Evolutionary conservation across 257 asterid genomes (phyloP).

Genomic region (Capsicum rhomboideum): DNA sequence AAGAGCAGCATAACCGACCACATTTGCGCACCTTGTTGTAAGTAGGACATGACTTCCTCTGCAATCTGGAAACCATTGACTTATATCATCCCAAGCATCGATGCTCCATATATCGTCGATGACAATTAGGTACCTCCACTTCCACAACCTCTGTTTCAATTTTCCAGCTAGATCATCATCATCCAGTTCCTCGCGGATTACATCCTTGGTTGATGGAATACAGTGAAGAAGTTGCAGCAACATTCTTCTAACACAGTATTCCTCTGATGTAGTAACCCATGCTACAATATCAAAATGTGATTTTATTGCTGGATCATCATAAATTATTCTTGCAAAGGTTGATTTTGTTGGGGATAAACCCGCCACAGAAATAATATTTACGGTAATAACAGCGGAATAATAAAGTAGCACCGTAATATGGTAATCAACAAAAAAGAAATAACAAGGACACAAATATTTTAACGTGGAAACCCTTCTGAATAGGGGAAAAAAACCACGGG

Average conservation of each 20-base stretch:
- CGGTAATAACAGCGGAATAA: too few relatives aligned
- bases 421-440: too few relatives aligned
- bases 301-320: background rate
- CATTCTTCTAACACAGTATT: background rate
- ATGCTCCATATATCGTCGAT: slow-evolving; percentile 9
- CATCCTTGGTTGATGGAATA: background rate
- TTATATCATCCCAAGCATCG: background rate
- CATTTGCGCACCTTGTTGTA: slow-evolving; percentile 4
- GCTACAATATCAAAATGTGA: slow-evolving; percentile 5
- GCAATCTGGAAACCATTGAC: slow-evolving; percentile 3
- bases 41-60: slow-evolving; percentile 10
- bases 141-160: background rate
- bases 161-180: background rate
- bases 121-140: slow-evolving; percentile 5
- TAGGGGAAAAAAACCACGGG: too few relatives aligned
- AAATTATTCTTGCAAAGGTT: slow-evolving; percentile 6
- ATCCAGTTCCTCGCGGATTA: background rate
- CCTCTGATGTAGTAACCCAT: background rate
- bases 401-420: too few relatives aligned
- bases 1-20: background rate
- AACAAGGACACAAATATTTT: too few relatives aligned
- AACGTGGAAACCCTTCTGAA: too few relatives aligned
- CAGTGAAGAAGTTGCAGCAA: background rate
- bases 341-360: too few relatives aligned
- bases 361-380: too few relatives aligned